phyloP scores from a whole-genome alignment of 441 rosid genomes.

The Pelargonium australe region DNA sequence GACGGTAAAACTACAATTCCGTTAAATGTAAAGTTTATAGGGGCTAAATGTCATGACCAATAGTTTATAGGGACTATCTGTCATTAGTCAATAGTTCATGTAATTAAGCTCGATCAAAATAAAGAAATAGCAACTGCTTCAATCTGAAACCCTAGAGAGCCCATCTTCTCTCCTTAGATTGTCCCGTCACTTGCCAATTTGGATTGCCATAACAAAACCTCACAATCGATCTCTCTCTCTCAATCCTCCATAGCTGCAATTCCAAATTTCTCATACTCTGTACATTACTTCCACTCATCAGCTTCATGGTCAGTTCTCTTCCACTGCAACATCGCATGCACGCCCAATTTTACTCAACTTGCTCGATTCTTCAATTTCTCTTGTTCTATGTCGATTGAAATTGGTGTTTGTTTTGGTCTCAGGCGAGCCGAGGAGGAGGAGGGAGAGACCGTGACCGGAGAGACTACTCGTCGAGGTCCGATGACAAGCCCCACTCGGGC shows the following conservation, averaged over 20 bases:
- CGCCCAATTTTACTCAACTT: neutral
- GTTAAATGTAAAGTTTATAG: no score
- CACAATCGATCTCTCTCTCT: neutral
- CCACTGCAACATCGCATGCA: neutral
- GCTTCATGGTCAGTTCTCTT: conserved; percentile 1
- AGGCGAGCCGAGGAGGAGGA: conserved; percentile 42
- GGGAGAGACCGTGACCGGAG: conserved; percentile 49
- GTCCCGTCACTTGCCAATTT: neutral
- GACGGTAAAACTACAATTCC: no score
- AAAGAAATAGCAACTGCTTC: no score
- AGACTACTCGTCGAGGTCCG: conserved; percentile 33
- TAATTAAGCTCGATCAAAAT: no score
- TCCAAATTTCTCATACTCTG: neutral
- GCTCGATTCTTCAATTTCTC: neutral
- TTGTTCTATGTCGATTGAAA: neutral
- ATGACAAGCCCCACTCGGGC: conserved; percentile 19
- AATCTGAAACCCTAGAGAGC: no score
- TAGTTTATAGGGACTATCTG: no score
- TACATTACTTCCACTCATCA: neutral
- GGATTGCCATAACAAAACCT: neutral
- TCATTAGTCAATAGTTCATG: no score
- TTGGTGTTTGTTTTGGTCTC: conserved; percentile 14
- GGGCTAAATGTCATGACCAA: no score
- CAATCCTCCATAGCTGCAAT: neutral
- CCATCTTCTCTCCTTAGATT: no score